A percentile compares a stretch with the other conserved stretches of the same genome.
Conservation (phyloP, 306 rosid genomes). For the Sicyos baderoa region DNA sequence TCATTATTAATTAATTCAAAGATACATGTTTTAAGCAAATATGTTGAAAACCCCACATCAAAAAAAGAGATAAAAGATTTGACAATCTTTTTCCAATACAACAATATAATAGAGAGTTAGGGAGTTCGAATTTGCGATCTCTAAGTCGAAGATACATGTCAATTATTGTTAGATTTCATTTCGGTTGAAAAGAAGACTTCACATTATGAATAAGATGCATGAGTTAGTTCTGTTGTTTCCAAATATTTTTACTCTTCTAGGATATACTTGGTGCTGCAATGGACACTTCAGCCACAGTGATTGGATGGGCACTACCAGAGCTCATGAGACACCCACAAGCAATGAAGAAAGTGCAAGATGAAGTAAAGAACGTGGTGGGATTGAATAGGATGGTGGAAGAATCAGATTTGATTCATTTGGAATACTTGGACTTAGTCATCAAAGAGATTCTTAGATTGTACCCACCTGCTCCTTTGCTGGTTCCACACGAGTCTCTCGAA, state of each 20-base stretch:
- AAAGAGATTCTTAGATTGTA: not conserved
- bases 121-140: no score
- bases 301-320: constrained; percentile 48
- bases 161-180: no score
- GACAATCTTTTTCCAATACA: no score
- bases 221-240: no score
- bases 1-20: no score
- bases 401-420: constrained; percentile 36
- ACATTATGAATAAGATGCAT: no score
- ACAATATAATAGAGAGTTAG: no score
- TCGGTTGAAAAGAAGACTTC: no score
- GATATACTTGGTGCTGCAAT: constrained; percentile 39
- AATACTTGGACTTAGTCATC: not conserved
- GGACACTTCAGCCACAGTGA: constrained; percentile 49
- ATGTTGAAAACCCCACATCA: no score
- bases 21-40: no score
- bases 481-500: constrained; percentile 15
- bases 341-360: constrained; percentile 39
- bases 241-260: not conserved
- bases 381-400: not conserved
- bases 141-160: no score
- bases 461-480: constrained; percentile 32
- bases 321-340: constrained; percentile 42
- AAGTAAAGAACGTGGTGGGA: not conserved
- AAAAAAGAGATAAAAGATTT: no score